Evolutionary conservation across 805 yeast genomes (phyloP).

Genomic region (Yamadazyma sp.): DNA sequence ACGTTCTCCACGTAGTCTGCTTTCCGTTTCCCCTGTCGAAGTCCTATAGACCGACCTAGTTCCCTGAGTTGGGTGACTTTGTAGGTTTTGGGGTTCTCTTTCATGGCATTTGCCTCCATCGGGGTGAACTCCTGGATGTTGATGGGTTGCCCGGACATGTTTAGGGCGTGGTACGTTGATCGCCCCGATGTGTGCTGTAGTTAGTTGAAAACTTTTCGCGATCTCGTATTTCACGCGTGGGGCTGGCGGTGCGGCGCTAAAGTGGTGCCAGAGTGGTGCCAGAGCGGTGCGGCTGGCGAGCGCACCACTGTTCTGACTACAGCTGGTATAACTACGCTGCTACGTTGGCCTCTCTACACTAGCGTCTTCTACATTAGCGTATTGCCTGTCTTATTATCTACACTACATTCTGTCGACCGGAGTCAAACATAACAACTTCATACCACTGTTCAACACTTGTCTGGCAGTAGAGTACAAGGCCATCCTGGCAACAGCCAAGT

Average conservation of each 20-base stretch:
- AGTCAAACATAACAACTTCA: slow-evolving; percentile 85
- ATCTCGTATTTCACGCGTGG: not conserved
- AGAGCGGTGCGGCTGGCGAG: too few species aligned
- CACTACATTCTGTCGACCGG: slow-evolving; percentile 97
- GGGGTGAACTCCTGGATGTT: slow-evolving; percentile 3
- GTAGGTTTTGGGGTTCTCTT: slow-evolving; percentile 1
- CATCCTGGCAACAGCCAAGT: slow-evolving; percentile 84
- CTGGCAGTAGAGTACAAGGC: slow-evolving; percentile 89
- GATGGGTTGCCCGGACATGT: slow-evolving; percentile 1
- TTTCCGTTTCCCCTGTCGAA: slow-evolving; percentile 6
- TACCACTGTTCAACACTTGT: slow-evolving; percentile 86
- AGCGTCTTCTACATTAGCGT: too few species aligned
- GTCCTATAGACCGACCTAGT: slow-evolving; percentile 40
- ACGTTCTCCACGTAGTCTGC: slow-evolving; percentile 2
- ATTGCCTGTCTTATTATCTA: not conserved
- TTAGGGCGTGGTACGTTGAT: too few species aligned
- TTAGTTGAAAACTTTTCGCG: too few species aligned
- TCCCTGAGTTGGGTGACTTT: slow-evolving; percentile 55
- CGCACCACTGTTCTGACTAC: too few species aligned
- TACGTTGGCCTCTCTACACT: too few species aligned
- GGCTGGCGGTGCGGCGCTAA: too few species aligned
- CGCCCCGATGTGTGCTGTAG: not conserved
- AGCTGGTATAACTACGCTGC: too few species aligned
- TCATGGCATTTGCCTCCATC: slow-evolving; percentile 3
- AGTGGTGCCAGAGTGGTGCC: too few species aligned